Percentiles rank a stretch among this genome's conserved stretches.
phyloP scores from a whole-genome alignment of 1,284 basidiomycete species.

The Quambalaria eucalypti region DNA sequence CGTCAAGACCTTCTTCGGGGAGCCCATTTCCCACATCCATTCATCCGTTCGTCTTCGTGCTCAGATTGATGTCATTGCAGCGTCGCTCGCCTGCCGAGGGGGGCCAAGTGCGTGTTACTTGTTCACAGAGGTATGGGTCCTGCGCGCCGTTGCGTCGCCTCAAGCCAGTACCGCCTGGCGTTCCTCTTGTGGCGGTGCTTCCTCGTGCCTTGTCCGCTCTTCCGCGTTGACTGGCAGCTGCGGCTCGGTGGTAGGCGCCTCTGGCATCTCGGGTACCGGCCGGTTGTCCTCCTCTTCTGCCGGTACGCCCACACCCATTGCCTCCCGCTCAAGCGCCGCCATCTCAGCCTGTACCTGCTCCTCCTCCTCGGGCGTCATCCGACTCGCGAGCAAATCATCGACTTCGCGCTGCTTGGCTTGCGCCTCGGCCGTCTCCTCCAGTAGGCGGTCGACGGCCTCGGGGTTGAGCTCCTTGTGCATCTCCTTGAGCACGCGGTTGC shows the following conservation, averaged over 20 bases:
- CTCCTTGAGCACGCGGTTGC: slow-evolving; percentile 82
- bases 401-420: slow-evolving; percentile 91
- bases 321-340: slow-evolving; percentile 16
- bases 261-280: neutral
- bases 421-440: slow-evolving; percentile 85
- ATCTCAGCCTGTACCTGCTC: slow-evolving; percentile 76
- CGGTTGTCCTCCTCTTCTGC: too few species aligned
- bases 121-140: too few species aligned
- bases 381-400: slow-evolving; percentile 71
- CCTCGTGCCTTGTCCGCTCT: neutral
- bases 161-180: neutral
- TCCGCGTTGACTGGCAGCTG: neutral
- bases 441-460: slow-evolving; percentile 81
- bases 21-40: too few species aligned
- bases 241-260: neutral
- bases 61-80: too few species aligned
- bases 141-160: neutral
- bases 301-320: neutral
- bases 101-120: too few species aligned
- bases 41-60: too few species aligned
- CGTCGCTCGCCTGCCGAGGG: too few species aligned
- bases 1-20: too few species aligned
- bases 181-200: neutral
- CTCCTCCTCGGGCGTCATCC: slow-evolving; percentile 78
- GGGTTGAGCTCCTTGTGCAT: slow-evolving; percentile 87